Percentiles rank a stretch among this genome's conserved stretches.
phyloP scores from a whole-genome alignment of 2,329 filamentous ascomycete species.

The Pseudomassariella vexata region DNA sequence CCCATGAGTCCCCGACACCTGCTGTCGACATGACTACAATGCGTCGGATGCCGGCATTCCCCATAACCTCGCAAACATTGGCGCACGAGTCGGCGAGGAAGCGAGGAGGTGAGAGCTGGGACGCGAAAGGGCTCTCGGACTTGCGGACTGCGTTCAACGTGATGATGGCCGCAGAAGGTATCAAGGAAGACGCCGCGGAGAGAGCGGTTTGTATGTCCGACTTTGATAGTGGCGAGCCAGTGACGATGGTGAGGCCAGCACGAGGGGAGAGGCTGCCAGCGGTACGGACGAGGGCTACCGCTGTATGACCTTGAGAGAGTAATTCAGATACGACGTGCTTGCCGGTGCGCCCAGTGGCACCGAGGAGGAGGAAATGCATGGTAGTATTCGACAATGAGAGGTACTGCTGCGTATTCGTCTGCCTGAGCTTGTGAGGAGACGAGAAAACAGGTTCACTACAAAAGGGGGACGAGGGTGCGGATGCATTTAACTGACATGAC shows the following conservation, averaged over 20 bases:
- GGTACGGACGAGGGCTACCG: constrained; percentile 31
- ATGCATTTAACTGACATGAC: no score
- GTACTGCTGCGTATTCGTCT: background rate
- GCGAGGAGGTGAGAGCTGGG: constrained; percentile 30
- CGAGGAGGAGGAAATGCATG: constrained; percentile 37
- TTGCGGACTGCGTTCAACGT: constrained; percentile 33
- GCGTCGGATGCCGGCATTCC: constrained; percentile 23
- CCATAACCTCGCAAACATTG: constrained; percentile 26
- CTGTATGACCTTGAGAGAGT: constrained; percentile 29
- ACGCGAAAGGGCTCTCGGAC: constrained; percentile 33
- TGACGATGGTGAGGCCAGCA: constrained; percentile 23
- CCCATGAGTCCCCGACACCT: constrained; percentile 32
- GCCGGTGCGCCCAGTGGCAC: constrained; percentile 36
- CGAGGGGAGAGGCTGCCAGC: constrained; percentile 17
- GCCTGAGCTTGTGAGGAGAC: constrained; percentile 2
- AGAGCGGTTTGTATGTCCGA: constrained; percentile 25
- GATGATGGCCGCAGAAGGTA: constrained; percentile 27
- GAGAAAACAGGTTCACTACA: background rate
- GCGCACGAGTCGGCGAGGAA: constrained; percentile 31
- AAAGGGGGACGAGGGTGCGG: constrained; percentile 1
- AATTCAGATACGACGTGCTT: constrained; percentile 32
- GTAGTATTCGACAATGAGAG: constrained; percentile 11
- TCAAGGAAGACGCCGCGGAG: constrained; percentile 12
- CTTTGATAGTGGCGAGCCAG: constrained; percentile 29
- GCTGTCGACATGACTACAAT: constrained; percentile 33